A percentile compares a stretch with the other conserved stretches of the same genome.
Evolutionary conservation across 192 early-diverging fungal genomes (phyloP).

Genomic region (Coemansia interrupta): DNA sequence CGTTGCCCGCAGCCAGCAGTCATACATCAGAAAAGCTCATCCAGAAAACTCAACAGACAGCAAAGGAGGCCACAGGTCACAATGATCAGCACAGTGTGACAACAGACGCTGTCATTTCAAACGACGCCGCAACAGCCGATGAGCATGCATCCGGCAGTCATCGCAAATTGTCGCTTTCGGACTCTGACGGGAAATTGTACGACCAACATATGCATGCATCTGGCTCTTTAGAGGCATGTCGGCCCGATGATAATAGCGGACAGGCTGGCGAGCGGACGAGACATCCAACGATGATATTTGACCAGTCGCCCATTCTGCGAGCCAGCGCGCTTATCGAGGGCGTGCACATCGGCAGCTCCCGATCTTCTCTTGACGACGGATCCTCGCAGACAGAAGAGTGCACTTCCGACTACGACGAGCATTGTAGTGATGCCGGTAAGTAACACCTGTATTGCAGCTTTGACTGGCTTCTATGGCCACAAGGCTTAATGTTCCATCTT

Average conservation of each 20-base stretch:
- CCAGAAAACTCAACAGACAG: too few species aligned
- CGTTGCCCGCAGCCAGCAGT: too few species aligned
- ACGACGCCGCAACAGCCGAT: not conserved
- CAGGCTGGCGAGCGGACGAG: slow-evolving; percentile 18
- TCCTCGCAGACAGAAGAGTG: not conserved
- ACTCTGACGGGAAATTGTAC: slow-evolving; percentile 11
- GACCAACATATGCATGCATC: slow-evolving; percentile 30
- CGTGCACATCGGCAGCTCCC: not conserved
- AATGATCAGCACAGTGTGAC: too few species aligned
- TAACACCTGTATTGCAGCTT: too few species aligned
- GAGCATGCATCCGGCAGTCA: slow-evolving; percentile 3
- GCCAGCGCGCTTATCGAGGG: slow-evolving; percentile 21
- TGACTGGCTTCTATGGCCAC: too few species aligned
- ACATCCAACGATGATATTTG: slow-evolving; percentile 47
- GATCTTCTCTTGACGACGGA: not conserved
- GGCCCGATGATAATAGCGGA: not conserved
- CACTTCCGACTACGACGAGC: too few species aligned
- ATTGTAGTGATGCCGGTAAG: too few species aligned
- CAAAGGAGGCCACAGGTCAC: too few species aligned
- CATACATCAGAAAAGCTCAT: too few species aligned
- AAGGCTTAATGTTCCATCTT: too few species aligned
- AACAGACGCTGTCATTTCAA: too few species aligned
- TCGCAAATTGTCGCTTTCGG: slow-evolving; percentile 8
- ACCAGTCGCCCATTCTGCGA: slow-evolving; percentile 35
- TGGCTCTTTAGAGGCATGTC: not conserved